Evolutionary conservation across 805 yeast genomes (phyloP), one percentile per base, ranked within the genome.

Genomic region (Starmerella ratchasimensis): DNA sequence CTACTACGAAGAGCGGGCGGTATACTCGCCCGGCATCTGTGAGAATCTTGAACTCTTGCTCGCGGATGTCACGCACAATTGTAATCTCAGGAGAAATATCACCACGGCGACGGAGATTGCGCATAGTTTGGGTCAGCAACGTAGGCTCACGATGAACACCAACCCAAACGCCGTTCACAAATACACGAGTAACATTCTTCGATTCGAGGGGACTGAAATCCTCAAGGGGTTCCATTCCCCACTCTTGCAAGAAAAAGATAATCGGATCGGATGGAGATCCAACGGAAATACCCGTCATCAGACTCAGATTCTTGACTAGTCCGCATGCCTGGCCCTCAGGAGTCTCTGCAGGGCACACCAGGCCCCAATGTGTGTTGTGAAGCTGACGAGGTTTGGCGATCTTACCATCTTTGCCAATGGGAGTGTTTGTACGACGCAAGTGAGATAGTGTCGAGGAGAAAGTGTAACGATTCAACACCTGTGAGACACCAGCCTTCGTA

Each of bases 261-360:
- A 90, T 88, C 25, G 96, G 95, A 57, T 83, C 93, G 28, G 95
- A 82, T n/a, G 93, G 82, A 6, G 94, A 73, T 59, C 99, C 98
- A 46, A 90, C 98, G 20, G 98, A 88, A 36, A 90, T 84, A 68
- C 96, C 84, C 1, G 97, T 75, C 97, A 90, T 86, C 49, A 90
- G 66, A 1, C 97, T 86, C 58, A 90, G 68, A 62, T 90, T 90
- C 67, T 90, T 90, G 38, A 90, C 98, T 61, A 90, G 69, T 56
- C 99, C 99, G 80, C 99, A 90, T 25, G 99, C 98, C 66, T 90
- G 99, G 56, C 99, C 99, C 68, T 90, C 99, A 3, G 99, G 99
- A 14, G 99, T 90, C 63, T 90, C 99, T 18, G 99, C 99, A 36
- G 99, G 99, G 65, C 99, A 90, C 31, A 90, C 97, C 53, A 90